Evolutionary conservation across 1,139 yeast species (phyloP).

Genomic region (Kluyveromyces marxianus): DNA sequence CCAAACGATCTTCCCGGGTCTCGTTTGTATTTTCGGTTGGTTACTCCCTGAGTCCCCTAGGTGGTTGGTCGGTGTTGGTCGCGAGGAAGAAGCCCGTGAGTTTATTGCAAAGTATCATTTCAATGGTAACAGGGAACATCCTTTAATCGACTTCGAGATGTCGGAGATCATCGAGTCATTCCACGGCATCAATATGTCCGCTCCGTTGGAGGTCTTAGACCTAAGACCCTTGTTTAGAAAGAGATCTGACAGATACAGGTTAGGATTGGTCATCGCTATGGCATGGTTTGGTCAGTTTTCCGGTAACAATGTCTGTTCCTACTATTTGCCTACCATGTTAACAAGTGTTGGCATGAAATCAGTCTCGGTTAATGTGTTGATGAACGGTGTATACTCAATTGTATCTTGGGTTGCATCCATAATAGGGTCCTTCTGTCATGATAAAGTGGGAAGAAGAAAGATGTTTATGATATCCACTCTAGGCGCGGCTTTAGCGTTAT

Average conservation of each 20-base stretch:
- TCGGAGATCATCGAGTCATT: slow-evolving; percentile 2
- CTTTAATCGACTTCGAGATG: slow-evolving; percentile 1
- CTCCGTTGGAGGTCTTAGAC: not conserved
- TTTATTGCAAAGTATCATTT: slow-evolving; percentile 2
- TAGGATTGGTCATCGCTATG: not conserved
- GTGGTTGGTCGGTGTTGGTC: slow-evolving; percentile 4
- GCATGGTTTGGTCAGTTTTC: slow-evolving; percentile 5
- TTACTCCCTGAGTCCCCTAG: slow-evolving; percentile 1
- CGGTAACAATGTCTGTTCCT: slow-evolving; percentile 3
- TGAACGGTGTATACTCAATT: slow-evolving; percentile 3
- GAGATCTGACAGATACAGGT: not conserved
- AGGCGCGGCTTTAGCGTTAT: not conserved
- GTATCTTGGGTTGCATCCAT: slow-evolving; percentile 2
- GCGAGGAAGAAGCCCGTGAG: slow-evolving; percentile 2
- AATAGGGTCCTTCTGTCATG: not conserved
- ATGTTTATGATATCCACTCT: not conserved
- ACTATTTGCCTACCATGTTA: slow-evolving; percentile 3
- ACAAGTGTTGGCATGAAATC: not conserved
- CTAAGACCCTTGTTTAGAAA: not conserved
- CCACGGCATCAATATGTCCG: not conserved
- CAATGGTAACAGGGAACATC: not conserved
- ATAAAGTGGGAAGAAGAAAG: slow-evolving; percentile 3
- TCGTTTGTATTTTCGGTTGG: slow-evolving; percentile 3
- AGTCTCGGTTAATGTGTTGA: not conserved
- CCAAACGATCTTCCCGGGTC: not conserved